Evolutionary conservation across 148 eudicot genomes (phyloP), one percentile per base, ranked within the genome.

Genomic region (Chenopodium album): DNA sequence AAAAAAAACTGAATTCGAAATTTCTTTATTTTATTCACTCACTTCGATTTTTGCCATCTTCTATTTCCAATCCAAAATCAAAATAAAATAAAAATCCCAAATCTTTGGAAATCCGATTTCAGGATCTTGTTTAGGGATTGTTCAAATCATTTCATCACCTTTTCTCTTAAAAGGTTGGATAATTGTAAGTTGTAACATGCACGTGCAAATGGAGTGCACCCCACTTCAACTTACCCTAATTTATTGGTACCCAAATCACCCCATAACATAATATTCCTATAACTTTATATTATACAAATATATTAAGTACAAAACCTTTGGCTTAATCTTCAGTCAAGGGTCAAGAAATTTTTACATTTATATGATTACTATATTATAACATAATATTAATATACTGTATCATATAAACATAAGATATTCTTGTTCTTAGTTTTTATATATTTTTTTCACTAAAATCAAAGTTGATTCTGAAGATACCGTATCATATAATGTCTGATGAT

Each of bases 401-500:
- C 48, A 75, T 44, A 74, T 44, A 48, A 65, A 69, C 11, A n/a
- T 6, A 13, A 14, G 48, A 54, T 69, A 20, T 52, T 50, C 2
- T 19, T 46, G 76, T 46, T 9, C 28, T 73, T 73, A n/a, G 17
- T 4, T 56, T 56, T 56, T 14, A 56, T 56, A 73, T 47, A 32
- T 48, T 8, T 23, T 37, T 41, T 29, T 68, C 59, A 67, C 66
- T 71, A 46, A 74, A 73, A 74, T 52, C 79, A 78, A 23, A 69
- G 79, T 48, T 79, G 67, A 78, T 79, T 76, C 66, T 73, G 71
- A 69, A 76, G 79, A 82, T 82, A 20, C 71, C 66, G 78, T 22
- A 83, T 83, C 85, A 79, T 68, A 78, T 75, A 77, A 72, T 72
- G 78, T 72, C 64, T 37, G 72, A 12, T 72, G 82, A 78, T 78